These are phyloP conservation scores for Tephrocybe sp. DNA, from an alignment of 768 basidiomycete species.

Conservation along the genomic window DNA sequence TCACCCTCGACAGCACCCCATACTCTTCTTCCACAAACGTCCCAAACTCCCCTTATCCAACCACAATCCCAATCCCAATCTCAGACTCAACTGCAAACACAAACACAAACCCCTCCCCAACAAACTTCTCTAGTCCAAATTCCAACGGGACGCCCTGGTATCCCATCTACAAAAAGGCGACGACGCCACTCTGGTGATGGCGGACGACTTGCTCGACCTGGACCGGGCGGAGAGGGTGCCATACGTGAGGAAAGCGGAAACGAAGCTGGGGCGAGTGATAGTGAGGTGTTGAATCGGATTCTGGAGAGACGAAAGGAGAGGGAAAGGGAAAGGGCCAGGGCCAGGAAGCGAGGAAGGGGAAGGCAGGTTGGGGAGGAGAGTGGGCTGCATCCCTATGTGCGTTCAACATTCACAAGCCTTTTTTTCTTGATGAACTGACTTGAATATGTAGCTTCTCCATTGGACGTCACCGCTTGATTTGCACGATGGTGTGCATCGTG, in stretches of 20 bases:
- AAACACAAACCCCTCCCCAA: not conserved
- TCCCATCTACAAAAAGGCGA: conserved; percentile 5
- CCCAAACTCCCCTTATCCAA: too few species aligned
- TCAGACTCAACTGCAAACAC: conserved; percentile 11
- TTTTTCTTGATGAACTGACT: too few species aligned
- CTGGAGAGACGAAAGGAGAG: not conserved
- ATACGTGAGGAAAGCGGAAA: not conserved
- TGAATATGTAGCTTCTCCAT: conserved; percentile 36
- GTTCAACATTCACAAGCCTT: too few species aligned
- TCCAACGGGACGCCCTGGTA: conserved; percentile 1
- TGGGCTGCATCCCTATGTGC: conserved; percentile 16
- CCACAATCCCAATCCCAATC: conserved; percentile 5
- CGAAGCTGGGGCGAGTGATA: not conserved
- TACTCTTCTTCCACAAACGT: too few species aligned
- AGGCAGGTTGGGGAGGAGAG: conserved; percentile 9
- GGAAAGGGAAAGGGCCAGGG: conserved; percentile 8
- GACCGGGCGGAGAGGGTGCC: not conserved
- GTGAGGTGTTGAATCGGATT: conserved; percentile 3
- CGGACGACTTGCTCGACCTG: conserved; percentile 15
- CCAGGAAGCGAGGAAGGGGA: conserved; percentile 1
- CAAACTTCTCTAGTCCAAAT: not conserved
- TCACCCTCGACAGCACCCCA: too few species aligned
- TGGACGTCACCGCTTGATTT: conserved; percentile 46
- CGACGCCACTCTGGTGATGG: conserved; percentile 28
- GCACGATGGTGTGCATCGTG: conserved; percentile 9